Conservation (phyloP, 2,329 filamentous ascomycete species). For the Fusarium sp. region DNA sequence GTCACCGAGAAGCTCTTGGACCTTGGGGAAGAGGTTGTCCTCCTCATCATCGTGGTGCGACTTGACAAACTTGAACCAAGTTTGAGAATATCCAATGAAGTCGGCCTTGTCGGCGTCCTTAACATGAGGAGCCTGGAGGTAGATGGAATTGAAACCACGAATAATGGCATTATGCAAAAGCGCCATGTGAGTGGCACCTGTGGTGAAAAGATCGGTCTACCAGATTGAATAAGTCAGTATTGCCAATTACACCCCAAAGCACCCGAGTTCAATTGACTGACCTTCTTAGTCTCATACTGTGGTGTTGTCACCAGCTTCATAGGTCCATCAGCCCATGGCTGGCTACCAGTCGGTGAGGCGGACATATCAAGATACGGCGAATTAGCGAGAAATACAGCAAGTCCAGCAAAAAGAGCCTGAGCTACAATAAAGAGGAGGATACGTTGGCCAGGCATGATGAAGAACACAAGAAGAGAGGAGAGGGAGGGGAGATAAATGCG, state of each 20-base stretch:
- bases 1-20: constrained; percentile 62
- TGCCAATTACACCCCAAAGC: not conserved
- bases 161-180: constrained; percentile 71
- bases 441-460: constrained; percentile 35
- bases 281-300: constrained; percentile 62
- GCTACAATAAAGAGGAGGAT: constrained; percentile 42
- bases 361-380: constrained; percentile 50
- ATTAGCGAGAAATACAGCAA: constrained; percentile 45
- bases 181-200: constrained; percentile 69
- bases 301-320: constrained; percentile 65
- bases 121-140: constrained; percentile 65
- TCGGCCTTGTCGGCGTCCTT: constrained; percentile 61
- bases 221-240: not conserved
- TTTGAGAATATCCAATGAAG: constrained; percentile 67
- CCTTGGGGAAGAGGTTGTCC: constrained; percentile 62
- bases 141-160: constrained; percentile 71
- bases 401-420: constrained; percentile 44
- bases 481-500: not conserved
- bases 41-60: constrained; percentile 72
- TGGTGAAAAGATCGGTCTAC: constrained; percentile 67
- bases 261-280: constrained; percentile 35
- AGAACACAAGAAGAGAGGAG: not conserved
- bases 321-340: constrained; percentile 63
- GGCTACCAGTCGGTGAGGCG: constrained; percentile 37
- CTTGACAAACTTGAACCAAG: constrained; percentile 68